A percentile compares a stretch with the other conserved stretches of the same genome.
phyloP scores from a whole-genome alignment of 179 eudicot genomes.

The Amaranthus tricolor region DNA sequence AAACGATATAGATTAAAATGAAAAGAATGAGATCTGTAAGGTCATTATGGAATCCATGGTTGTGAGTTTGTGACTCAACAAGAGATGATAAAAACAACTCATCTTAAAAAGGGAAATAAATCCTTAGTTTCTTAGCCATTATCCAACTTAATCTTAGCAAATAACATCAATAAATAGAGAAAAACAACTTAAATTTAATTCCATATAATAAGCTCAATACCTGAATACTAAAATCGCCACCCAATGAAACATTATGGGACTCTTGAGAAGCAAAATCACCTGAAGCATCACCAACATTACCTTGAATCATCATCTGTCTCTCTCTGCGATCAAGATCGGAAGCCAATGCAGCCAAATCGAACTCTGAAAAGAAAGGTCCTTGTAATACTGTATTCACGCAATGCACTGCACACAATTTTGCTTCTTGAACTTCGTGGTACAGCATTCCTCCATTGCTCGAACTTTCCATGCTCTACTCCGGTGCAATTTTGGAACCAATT shows the following conservation, averaged over 20 bases:
- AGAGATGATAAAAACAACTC: no score
- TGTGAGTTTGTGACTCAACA: no score
- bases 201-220: slow-evolving; percentile 21
- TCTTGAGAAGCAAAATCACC: slow-evolving; percentile 45
- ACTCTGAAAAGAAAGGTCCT: slow-evolving; percentile 91
- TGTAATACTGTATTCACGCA: slow-evolving; percentile 93
- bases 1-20: no score
- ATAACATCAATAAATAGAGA: background rate
- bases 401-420: slow-evolving; percentile 93
- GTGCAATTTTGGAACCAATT: no score
- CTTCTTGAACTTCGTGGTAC: slow-evolving; percentile 96
- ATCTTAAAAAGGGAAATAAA: no score
- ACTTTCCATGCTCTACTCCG: slow-evolving; percentile 43
- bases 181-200: background rate
- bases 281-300: slow-evolving; percentile 15
- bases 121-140: no score
- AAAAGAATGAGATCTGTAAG: no score
- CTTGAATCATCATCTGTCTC: slow-evolving; percentile 67
- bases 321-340: slow-evolving; percentile 80
- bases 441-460: slow-evolving; percentile 85
- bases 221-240: slow-evolving; percentile 98
- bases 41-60: no score
- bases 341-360: slow-evolving; percentile 93
- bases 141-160: background rate
- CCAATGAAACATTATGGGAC: slow-evolving; percentile 86